Evolutionary conservation across 2,329 filamentous ascomycete species (phyloP).

Genomic region (Chrysoporthe deuterocubensis): DNA sequence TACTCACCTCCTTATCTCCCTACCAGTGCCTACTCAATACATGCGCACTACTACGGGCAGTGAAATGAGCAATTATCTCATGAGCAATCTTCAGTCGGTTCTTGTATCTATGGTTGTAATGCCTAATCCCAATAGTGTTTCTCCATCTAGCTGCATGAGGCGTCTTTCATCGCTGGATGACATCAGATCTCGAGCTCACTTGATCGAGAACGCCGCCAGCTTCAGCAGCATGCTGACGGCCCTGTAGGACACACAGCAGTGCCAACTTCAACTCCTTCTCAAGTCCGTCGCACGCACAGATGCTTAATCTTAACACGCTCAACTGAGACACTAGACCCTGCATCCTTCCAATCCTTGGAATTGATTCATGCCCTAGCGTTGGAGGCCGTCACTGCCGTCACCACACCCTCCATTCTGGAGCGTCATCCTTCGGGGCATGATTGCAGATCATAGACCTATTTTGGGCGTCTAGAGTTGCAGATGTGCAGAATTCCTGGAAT

Average conservation of each 20-base stretch:
- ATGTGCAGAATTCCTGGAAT: neutral
- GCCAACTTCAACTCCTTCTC: neutral
- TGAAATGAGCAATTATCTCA: too few species aligned
- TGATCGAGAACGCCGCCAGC: neutral
- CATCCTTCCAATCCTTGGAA: neutral
- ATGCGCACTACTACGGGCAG: too few species aligned
- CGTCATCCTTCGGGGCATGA: neutral
- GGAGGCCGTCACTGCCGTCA: neutral
- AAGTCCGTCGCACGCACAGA: neutral
- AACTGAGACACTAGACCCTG: neutral
- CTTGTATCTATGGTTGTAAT: too few species aligned
- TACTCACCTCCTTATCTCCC: too few species aligned
- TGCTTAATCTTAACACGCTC: neutral
- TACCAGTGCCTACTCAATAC: too few species aligned
- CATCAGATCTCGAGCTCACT: neutral
- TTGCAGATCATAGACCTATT: conserved; percentile 1
- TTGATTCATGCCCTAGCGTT: neutral
- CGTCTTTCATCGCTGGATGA: neutral
- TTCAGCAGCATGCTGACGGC: neutral
- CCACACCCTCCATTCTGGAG: neutral
- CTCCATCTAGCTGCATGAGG: neutral
- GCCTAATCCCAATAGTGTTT: too few species aligned
- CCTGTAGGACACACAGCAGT: neutral
- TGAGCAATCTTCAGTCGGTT: neutral
- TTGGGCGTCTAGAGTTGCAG: neutral